Conservation (phyloP, 2,329 filamentous ascomycete species). For the Chaetomiaceae sp. region DNA sequence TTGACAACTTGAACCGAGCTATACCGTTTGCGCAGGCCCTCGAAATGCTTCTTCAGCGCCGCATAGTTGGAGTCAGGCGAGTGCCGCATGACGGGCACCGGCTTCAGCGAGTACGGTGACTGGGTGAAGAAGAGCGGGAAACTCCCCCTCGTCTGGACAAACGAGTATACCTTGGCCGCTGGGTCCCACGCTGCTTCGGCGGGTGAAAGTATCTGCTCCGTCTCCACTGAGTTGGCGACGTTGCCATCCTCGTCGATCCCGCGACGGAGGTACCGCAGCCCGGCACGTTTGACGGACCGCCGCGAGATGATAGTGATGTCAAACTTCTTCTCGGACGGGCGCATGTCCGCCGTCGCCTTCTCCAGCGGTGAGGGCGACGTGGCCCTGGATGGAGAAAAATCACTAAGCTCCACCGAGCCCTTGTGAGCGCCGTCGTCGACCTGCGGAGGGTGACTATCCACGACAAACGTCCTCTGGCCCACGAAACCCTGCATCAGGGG, state of each 20-base stretch:
- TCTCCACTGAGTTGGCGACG: constrained; percentile 88
- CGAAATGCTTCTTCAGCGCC: constrained; percentile 78
- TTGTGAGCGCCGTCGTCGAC: constrained; percentile 40
- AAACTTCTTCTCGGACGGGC: constrained; percentile 54
- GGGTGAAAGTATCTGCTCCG: constrained; percentile 83
- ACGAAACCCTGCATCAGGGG: constrained; percentile 94
- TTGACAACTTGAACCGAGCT: constrained; percentile 74
- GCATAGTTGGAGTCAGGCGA: constrained; percentile 72
- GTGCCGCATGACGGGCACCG: constrained; percentile 75
- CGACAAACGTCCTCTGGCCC: constrained; percentile 75
- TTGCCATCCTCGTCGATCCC: constrained; percentile 87
- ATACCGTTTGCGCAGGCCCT: constrained; percentile 63
- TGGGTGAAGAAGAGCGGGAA: constrained; percentile 96
- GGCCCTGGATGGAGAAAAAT: constrained; percentile 24
- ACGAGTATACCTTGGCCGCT: constrained; percentile 66
- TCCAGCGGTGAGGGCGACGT: constrained; percentile 26
- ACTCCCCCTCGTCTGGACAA: constrained; percentile 82
- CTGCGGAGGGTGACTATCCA: constrained; percentile 59
- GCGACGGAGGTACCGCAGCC: constrained; percentile 81
- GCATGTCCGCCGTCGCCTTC: constrained; percentile 30
- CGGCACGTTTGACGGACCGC: constrained; percentile 78
- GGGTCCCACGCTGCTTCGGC: constrained; percentile 54
- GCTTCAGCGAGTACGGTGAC: constrained; percentile 88
- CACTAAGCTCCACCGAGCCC: constrained; percentile 41
- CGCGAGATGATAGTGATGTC: constrained; percentile 90